These are phyloP conservation scores for Dictyophora rubrovolvata DNA, from an alignment of 768 basidiomycete species.

Conservation along the genomic window DNA sequence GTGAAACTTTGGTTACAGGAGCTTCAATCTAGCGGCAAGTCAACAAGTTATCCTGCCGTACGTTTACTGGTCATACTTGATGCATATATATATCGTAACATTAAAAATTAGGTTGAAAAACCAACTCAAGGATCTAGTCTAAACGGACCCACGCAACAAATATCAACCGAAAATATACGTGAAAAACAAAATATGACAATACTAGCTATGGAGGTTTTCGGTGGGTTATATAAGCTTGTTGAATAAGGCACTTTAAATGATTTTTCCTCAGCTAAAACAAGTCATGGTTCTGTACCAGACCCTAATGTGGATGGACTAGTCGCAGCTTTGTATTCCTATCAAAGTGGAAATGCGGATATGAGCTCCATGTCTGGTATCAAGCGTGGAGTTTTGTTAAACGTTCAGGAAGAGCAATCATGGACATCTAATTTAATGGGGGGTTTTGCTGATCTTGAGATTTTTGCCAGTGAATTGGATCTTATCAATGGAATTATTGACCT, in stretches of 20 bases:
- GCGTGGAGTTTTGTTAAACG: background rate
- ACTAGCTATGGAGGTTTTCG: conserved; percentile 77
- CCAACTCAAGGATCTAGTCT: conserved; percentile 60
- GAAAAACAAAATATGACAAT: conserved; percentile 68
- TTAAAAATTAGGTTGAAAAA: conserved; percentile 45
- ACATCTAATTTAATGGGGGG: conserved; percentile 25
- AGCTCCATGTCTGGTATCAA: conserved; percentile 14
- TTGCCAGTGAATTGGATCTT: conserved; percentile 66
- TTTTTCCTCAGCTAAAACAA: conserved; percentile 44
- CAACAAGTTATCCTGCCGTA: conserved; percentile 4
- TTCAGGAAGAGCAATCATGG: background rate
- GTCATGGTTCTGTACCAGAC: conserved; percentile 50
- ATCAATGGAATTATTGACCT: conserved; percentile 69
- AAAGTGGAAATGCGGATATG: conserved; percentile 33
- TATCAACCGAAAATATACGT: conserved; percentile 33
- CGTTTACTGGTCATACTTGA: conserved; percentile 10
- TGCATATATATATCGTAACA: conserved; percentile 3
- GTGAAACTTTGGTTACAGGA: conserved; percentile 44
- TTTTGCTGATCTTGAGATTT: conserved; percentile 35
- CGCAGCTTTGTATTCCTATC: conserved; percentile 67
- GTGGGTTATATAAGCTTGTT: conserved; percentile 30
- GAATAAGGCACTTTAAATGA: background rate
- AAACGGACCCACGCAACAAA: conserved; percentile 49
- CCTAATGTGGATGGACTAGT: conserved; percentile 54
- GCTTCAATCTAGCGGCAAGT: conserved; percentile 15